phyloP scores from a whole-genome alignment of 768 basidiomycete genomes.

The Pholiota conissans region DNA sequence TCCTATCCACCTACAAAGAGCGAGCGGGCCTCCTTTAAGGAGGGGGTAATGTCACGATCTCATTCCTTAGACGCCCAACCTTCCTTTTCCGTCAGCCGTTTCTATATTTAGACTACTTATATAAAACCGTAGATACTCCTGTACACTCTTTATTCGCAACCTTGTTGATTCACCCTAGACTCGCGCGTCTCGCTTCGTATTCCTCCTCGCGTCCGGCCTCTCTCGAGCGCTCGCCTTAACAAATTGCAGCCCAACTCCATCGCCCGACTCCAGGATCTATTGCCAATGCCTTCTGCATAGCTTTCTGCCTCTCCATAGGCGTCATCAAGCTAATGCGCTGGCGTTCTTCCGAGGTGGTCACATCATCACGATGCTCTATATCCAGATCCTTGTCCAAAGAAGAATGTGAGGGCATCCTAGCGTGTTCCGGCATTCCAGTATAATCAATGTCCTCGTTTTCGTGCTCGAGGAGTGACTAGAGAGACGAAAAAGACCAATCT shows the following conservation, averaged over 20 bases:
- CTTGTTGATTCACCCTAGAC: no score
- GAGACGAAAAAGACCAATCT: background rate
- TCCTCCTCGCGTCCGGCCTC: no score
- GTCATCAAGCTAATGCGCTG: slow-evolving; percentile 22
- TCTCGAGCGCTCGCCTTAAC: no score
- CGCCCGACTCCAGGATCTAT: slow-evolving; percentile 41
- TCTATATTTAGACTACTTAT: no score
- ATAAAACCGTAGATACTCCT: no score
- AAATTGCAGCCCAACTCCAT: slow-evolving; percentile 37
- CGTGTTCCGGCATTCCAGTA: background rate
- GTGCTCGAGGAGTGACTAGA: slow-evolving; percentile 1
- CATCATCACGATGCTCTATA: slow-evolving; percentile 11
- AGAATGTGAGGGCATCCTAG: slow-evolving; percentile 4
- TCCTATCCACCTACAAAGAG: background rate
- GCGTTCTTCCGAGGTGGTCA: background rate
- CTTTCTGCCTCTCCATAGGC: slow-evolving; percentile 39
- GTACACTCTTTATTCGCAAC: no score
- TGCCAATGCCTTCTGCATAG: slow-evolving; percentile 37
- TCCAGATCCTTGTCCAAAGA: slow-evolving; percentile 25
- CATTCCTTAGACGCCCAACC: no score
- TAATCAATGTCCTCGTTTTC: background rate
- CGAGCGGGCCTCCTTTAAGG: background rate
- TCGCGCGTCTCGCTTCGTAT: no score
- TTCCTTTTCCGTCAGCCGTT: no score
- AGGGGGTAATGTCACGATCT: background rate